Evolutionary conservation across 306 rosid species (phyloP).

Genomic region (Fragaria iinumae): DNA sequence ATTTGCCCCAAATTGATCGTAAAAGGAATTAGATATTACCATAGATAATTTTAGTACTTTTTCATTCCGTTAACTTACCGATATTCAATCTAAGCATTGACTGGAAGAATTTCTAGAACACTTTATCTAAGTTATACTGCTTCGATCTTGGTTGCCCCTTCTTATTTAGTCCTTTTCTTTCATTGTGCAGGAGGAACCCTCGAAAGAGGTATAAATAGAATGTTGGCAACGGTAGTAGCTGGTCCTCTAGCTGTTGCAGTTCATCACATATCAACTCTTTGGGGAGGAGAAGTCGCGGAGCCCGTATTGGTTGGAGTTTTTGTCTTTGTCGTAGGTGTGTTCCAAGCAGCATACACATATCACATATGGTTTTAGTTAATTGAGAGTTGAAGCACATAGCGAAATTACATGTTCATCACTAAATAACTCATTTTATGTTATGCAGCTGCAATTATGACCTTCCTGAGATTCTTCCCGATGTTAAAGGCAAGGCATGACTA

Average conservation of each 20-base stretch:
- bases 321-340: constrained; percentile 17
- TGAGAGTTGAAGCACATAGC: too few species aligned
- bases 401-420: too few species aligned
- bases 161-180: neutral
- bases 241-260: constrained; percentile 34
- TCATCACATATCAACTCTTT: constrained; percentile 29
- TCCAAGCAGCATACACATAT: neutral
- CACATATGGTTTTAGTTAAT: neutral
- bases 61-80: too few species aligned
- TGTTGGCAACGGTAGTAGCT: constrained; percentile 33
- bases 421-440: too few species aligned
- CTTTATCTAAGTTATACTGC: neutral
- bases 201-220: constrained; percentile 36
- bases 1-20: too few species aligned
- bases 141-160: neutral
- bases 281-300: constrained; percentile 28
- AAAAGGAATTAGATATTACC: too few species aligned
- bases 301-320: constrained; percentile 22
- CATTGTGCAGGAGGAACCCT: constrained; percentile 41
- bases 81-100: too few species aligned
- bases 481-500: constrained; percentile 32
- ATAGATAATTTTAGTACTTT: too few species aligned
- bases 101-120: too few species aligned
- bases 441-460: constrained; percentile 18
- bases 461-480: constrained; percentile 17